Evolutionary conservation across 176 grass and related monocot species (phyloP).

Genomic region (Pontederia crassipes): DNA sequence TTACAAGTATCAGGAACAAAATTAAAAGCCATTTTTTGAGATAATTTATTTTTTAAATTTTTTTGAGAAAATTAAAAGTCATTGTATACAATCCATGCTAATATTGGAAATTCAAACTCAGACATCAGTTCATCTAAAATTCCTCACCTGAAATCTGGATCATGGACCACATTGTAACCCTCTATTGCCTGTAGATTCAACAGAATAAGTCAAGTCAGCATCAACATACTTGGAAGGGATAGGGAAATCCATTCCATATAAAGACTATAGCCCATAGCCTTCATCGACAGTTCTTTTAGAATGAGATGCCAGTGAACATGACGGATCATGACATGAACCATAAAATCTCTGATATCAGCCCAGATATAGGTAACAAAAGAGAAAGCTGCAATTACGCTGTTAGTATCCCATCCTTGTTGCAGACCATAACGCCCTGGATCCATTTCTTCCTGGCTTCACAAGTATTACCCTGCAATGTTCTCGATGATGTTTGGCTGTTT

Average conservation of each 20-base stretch:
- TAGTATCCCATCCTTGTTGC: constrained; percentile 83
- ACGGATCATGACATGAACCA: constrained; percentile 54
- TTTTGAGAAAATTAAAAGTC: too few species aligned
- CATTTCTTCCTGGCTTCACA: constrained; percentile 51
- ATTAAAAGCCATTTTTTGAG: too few species aligned
- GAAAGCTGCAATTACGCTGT: constrained; percentile 99
- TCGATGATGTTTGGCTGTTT: constrained; percentile 38
- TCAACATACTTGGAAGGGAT: constrained; percentile 59
- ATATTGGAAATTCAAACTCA: neutral
- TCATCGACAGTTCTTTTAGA: constrained; percentile 44
- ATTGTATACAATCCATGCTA: constrained; percentile 2
- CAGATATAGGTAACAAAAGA: constrained; percentile 81
- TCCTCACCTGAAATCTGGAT: constrained; percentile 69
- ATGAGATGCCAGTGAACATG: constrained; percentile 45
- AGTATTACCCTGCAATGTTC: constrained; percentile 36
- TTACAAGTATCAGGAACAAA: constrained; percentile 7
- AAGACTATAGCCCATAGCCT: constrained; percentile 61
- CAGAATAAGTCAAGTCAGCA: constrained; percentile 98
- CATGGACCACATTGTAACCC: constrained; percentile 59
- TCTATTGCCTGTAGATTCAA: constrained; percentile 99
- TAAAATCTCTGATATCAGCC: constrained; percentile 81
- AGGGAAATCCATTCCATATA: constrained; percentile 88
- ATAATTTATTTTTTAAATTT: too few species aligned
- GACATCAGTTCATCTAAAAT: neutral
- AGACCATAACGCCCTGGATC: constrained; percentile 67